Conservation (phyloP, 78 protist species). For the Mantamonas sphyraenae region DNA sequence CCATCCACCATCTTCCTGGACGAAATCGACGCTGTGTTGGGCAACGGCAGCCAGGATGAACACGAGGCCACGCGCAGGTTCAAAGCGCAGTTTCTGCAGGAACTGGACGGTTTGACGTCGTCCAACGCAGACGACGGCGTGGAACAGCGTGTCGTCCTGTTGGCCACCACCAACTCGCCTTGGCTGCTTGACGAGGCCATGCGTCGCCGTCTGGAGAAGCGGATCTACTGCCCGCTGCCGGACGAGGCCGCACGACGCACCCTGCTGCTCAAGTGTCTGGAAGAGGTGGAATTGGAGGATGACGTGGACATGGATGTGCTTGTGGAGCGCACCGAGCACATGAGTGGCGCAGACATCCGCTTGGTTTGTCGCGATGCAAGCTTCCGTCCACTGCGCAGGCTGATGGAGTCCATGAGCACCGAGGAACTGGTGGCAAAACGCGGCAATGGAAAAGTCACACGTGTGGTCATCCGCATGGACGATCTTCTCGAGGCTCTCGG, state of each 20-base stretch:
- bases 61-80: constrained; percentile 28
- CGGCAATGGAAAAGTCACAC: too few relatives aligned
- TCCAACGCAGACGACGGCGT: too few relatives aligned
- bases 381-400: background rate
- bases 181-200: constrained; percentile 48
- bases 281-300: too few relatives aligned
- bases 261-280: too few relatives aligned
- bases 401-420: too few relatives aligned
- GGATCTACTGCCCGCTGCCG: constrained; percentile 32
- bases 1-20: constrained; percentile 53
- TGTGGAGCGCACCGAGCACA: too few relatives aligned
- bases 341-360: constrained; percentile 1
- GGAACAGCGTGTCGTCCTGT: constrained; percentile 16
- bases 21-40: constrained; percentile 26
- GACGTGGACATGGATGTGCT: too few relatives aligned
- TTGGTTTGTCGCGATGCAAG: background rate
- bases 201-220: constrained; percentile 39
- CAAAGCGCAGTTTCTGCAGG: constrained; percentile 22
- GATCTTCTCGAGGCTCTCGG: too few relatives aligned
- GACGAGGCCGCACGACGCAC: background rate
- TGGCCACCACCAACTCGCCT: constrained; percentile 56
- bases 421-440: too few relatives aligned
- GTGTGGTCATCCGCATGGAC: too few relatives aligned
- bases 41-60: constrained; percentile 3
- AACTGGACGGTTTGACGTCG: constrained; percentile 15